Evolutionary conservation across 257 asterid genomes (phyloP).

Genomic region (Rhazya stricta): DNA sequence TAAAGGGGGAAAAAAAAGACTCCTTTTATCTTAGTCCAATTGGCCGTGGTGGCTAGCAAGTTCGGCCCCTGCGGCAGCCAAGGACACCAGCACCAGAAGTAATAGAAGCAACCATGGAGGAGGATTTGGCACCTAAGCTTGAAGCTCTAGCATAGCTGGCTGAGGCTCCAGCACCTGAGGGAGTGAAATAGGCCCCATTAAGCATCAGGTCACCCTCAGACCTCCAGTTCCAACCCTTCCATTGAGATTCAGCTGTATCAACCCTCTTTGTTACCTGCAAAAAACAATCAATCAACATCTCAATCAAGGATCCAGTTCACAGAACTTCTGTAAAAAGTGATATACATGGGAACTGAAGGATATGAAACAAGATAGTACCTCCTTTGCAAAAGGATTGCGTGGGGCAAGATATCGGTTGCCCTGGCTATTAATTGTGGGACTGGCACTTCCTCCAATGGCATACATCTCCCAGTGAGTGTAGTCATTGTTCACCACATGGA

Average conservation of each 20-base stretch:
- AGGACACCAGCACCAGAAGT: conserved; percentile 83
- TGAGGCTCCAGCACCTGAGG: conserved; percentile 93
- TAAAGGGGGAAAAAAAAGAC: conserved; percentile 11
- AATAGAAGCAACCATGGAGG: conserved; percentile 68
- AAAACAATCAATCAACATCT: conserved; percentile 10
- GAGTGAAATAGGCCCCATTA: conserved; percentile 86
- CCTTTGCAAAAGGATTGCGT: conserved; percentile 62
- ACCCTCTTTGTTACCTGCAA: conserved; percentile 88
- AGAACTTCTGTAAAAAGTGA: neutral
- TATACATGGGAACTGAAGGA: neutral
- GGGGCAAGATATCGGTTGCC: conserved; percentile 93
- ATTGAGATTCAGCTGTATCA: conserved; percentile 49
- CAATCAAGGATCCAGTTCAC: neutral
- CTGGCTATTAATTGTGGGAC: conserved; percentile 90
- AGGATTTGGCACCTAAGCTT: conserved; percentile 90
- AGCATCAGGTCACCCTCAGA: conserved; percentile 89
- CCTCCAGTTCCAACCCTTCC: conserved; percentile 97
- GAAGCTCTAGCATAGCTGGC: conserved; percentile 95
- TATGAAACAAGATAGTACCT: conserved; percentile 37
- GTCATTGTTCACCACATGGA: conserved; percentile 95
- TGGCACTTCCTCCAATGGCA: conserved; percentile 91
- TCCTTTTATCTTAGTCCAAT: conserved; percentile 19
- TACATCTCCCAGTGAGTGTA: conserved; percentile 98
- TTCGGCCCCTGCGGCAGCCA: conserved; percentile 62
- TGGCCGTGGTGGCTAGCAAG: conserved; percentile 45